A percentile compares a stretch with the other conserved stretches of the same genome.
phyloP scores from a whole-genome alignment of 2,329 filamentous ascomycete genomes.

The Iodosphaeria phyllophila region DNA sequence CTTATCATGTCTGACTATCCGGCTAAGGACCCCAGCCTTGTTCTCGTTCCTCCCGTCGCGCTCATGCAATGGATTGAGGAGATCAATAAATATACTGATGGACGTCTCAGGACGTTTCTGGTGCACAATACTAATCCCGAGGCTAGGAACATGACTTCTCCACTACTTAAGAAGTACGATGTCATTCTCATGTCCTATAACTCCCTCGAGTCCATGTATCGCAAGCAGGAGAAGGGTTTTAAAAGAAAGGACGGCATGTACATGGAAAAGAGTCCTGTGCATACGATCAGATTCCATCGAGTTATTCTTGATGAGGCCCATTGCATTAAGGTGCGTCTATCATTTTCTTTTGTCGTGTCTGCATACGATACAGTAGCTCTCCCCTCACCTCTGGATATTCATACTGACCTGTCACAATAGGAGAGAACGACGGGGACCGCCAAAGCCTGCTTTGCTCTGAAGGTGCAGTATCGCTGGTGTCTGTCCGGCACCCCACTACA shows the following conservation, averaged over 20 bases:
- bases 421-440: conserved; percentile 77
- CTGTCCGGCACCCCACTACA: conserved; percentile 88
- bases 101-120: conserved; percentile 75
- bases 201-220: conserved; percentile 75
- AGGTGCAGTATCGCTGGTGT: conserved; percentile 85
- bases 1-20: conserved; percentile 97
- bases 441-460: conserved; percentile 83
- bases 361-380: too few species aligned
- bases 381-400: conserved; percentile 4
- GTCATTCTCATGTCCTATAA: conserved; percentile 97
- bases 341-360: too few species aligned
- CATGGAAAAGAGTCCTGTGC: conserved; percentile 66
- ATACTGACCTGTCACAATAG: conserved; percentile 16
- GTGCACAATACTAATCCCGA: conserved; percentile 78
- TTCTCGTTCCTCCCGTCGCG: conserved; percentile 82
- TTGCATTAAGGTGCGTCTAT: conserved; percentile 83
- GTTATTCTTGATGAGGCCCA: conserved; percentile 91
- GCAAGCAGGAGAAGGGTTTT: conserved; percentile 85
- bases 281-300: conserved; percentile 73
- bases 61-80: conserved; percentile 89
- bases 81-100: conserved; percentile 67
- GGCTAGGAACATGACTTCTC: conserved; percentile 55
- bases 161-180: conserved; percentile 65
- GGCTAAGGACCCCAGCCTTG: conserved; percentile 62
- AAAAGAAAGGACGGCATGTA: conserved; percentile 60